Conservation (phyloP, 2,329 filamentous ascomycete species). For the Calcarisporium arbuscula region DNA sequence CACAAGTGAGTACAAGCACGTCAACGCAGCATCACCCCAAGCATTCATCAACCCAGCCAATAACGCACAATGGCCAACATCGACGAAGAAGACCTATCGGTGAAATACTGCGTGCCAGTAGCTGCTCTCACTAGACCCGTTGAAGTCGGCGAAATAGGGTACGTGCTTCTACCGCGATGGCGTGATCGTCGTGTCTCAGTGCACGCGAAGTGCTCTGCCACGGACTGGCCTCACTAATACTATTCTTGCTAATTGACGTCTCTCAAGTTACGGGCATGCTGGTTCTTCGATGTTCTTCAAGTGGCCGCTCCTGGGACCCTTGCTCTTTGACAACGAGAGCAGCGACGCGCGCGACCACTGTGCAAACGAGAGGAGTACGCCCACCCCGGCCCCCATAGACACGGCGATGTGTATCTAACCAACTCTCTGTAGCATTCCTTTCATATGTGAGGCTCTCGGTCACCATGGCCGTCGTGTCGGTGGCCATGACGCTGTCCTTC, state of each 20-base stretch:
- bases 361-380: constrained; percentile 66
- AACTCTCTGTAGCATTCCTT: constrained; percentile 55
- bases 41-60: no score
- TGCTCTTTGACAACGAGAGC: constrained; percentile 68
- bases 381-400: not conserved
- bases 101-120: constrained; percentile 34
- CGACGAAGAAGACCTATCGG: constrained; percentile 27
- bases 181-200: not conserved
- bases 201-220: no score
- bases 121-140: constrained; percentile 33
- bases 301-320: constrained; percentile 57
- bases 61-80: constrained; percentile 12
- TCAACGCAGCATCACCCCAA: no score
- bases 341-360: constrained; percentile 74
- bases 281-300: constrained; percentile 44
- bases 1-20: no score
- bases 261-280: constrained; percentile 15
- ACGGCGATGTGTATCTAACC: not conserved
- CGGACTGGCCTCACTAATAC: no score
- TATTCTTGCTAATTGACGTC: not conserved
- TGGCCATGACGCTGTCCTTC: constrained; percentile 90
- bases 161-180: constrained; percentile 6
- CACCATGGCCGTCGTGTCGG: constrained; percentile 83
- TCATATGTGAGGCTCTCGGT: constrained; percentile 85
- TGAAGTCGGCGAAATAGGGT: constrained; percentile 37